Evolutionary conservation across 257 asterid species (phyloP).

Genomic region (Buddleja alternifolia): DNA sequence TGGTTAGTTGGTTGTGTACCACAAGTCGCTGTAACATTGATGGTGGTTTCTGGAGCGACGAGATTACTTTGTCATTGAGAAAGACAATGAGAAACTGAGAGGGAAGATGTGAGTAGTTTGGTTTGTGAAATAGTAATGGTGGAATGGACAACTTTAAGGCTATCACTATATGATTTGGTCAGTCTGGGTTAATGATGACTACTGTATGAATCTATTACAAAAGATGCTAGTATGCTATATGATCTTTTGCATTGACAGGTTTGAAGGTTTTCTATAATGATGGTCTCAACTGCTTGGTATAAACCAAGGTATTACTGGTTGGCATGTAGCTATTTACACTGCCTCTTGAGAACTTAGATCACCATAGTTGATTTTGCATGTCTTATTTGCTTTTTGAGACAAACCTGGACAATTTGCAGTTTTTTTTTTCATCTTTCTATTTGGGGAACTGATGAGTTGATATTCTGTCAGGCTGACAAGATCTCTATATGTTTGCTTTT

Average conservation of each 20-base stretch:
- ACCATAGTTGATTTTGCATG: background rate
- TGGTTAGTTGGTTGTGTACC: background rate
- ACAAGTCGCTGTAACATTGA: background rate
- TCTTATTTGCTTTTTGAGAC: background rate
- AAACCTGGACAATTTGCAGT: background rate
- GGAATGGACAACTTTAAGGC: background rate
- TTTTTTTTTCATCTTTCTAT: conserved; percentile 1
- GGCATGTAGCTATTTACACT: conserved; percentile 5
- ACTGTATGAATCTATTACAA: background rate
- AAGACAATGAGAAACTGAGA: conserved; percentile 4
- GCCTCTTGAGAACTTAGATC: conserved; percentile 14
- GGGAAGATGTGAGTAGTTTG: background rate
- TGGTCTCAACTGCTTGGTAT: background rate
- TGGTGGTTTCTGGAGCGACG: conserved; percentile 1
- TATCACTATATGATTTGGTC: background rate
- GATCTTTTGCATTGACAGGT: background rate
- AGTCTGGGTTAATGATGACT: conserved; percentile 14
- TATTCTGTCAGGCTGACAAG: conserved; percentile 20
- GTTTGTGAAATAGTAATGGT: conserved; percentile 2
- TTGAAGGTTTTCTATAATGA: conserved; percentile 1
- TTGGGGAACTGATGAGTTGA: background rate
- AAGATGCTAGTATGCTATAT: conserved; percentile 10
- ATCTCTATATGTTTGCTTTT: conserved; percentile 29
- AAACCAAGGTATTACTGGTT: conserved; percentile 16
- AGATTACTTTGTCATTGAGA: background rate